Base-by-base conservation (phyloP, 768 basidiomycete species). In the Pisolithus microcarpus region DNA sequence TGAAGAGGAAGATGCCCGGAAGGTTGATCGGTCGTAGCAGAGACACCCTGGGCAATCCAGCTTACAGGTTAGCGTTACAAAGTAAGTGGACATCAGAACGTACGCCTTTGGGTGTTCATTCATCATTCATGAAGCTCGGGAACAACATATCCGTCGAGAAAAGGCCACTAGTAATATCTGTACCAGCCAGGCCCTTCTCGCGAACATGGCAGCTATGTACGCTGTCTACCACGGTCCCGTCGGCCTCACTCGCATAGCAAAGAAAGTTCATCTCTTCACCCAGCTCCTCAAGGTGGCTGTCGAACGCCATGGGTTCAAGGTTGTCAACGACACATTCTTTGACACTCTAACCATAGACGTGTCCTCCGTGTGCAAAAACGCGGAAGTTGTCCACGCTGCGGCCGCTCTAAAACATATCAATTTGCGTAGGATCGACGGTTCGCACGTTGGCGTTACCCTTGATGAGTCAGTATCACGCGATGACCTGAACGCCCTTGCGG, bases 151-250 rank as follows among this genome's bases (percentile, higher is more conserved):
- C 56, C 87, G 95, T 52, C 87, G 95, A 19, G 95, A 99, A 67
- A 97, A 93, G 72, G 95, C 96, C 0, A 99, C 96, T 4, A 93
- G 90, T 63, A 98, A 98, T 64, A 96, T 99, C 52, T 99, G 96
- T 65, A 99, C 96, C 6, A 91, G 89, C 58, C 94, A 99, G 70
- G 96, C 92, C 0, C 81, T 99, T 16, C 86, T 99, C 24, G 96
- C 96, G 18, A 99, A 99, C 70, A 97, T 97, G 91, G 91, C 96
- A 18, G 93, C 94, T 34, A 97, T 99, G 95, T 93, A 92, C 63
- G 93, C 93, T 6, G 82, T 97, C 19, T 98, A 96, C 66, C 96
- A 99, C 62, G 96, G 96, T 10, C 88, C 96, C 0, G 76, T 74
- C 40, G 93, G 94, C 51, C 76, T 99, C 26, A 73, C 75, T 52